phyloP scores from a whole-genome alignment of 2,329 filamentous ascomycete genomes.

The Penicillium sp. region DNA sequence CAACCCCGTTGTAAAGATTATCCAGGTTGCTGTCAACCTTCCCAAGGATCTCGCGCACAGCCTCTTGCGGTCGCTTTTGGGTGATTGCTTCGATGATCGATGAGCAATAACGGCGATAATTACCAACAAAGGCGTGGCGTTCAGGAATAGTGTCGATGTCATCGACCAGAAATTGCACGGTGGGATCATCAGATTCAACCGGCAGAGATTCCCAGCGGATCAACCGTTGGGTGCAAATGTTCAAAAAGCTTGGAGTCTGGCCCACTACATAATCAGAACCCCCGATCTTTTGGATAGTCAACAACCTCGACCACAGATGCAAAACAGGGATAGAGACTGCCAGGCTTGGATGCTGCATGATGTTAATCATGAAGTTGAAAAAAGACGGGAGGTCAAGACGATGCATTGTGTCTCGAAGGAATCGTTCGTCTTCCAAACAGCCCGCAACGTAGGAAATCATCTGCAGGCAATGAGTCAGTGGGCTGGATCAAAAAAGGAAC shows the following conservation, averaged over 20 bases:
- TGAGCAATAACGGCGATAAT: slow-evolving; percentile 86
- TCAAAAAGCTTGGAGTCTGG: slow-evolving; percentile 67
- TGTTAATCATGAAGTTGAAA: slow-evolving; percentile 69
- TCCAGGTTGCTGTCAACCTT: slow-evolving; percentile 69
- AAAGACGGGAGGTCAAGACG: slow-evolving; percentile 66
- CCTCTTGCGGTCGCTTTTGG: slow-evolving; percentile 72
- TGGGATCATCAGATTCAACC: slow-evolving; percentile 72
- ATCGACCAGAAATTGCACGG: slow-evolving; percentile 75
- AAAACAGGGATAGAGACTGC: slow-evolving; percentile 89
- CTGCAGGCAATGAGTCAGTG: slow-evolving; percentile 40
- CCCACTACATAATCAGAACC: slow-evolving; percentile 52
- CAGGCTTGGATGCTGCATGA: slow-evolving; percentile 79
- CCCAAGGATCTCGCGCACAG: slow-evolving; percentile 77
- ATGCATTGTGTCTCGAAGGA: slow-evolving; percentile 53
- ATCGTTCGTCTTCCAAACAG: slow-evolving; percentile 72
- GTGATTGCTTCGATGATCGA: slow-evolving; percentile 84
- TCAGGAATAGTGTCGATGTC: slow-evolving; percentile 95
- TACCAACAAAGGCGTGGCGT: slow-evolving; percentile 88
- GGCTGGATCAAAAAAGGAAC: slow-evolving; percentile 9
- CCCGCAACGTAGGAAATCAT: slow-evolving; percentile 79
- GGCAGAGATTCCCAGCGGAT: slow-evolving; percentile 83
- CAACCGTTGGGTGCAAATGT: slow-evolving; percentile 75
- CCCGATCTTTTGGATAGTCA: slow-evolving; percentile 65
- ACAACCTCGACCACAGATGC: slow-evolving; percentile 78
- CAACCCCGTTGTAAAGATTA: slow-evolving; percentile 66